Base-by-base conservation (phyloP, 257 asterid species). In the Penstemon barbatus region DNA sequence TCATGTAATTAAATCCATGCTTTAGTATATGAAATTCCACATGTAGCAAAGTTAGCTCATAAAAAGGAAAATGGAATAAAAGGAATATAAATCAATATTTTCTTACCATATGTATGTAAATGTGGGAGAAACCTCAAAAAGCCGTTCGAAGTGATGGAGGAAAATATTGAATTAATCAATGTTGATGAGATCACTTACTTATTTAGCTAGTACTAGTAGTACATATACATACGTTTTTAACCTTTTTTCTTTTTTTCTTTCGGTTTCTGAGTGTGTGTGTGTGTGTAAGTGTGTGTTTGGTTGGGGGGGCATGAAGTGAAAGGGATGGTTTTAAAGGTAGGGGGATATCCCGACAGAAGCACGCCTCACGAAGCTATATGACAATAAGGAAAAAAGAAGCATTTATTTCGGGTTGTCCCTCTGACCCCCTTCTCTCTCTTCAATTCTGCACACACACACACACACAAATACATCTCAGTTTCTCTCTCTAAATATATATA, bases 361-460 rank as follows among this genome's bases (percentile, higher is more conserved):
- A 79, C 92, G 88, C 86, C 70, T 74, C 65, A 69, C 91, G 90
- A 90, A 74, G 95, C 65, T 72, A 65, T 68, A 75, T 74, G 83
- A 76, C 81, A 77, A 81, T 25, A 83, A 71, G 78, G 59, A 50
- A 78, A 52, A 61, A 60, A 52, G 52, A 61, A 68, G 96, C 97
- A 90, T 90, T 90, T 90, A 90, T 90, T 90, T 90, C 96, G 92
- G 97, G 94, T 84, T 90, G 97, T 88, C 96, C 96, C 89, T 86
- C 94, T 90, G 90, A 80, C 77, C 58, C 73, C 59, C 41, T 39
- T 4, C 70, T 61, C 57, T 50, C 38, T 44, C 55, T 25, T 25
- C 33, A 25, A 25, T 25, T 25, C 25, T 42, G 5, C 25, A 11
- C 56, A 4, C 19, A 6, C 44, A 1, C n/a, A 56, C 25, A 48